Evolutionary conservation across 169 alveolate genomes (phyloP), one percentile per base, ranked within the genome.

Genomic region (Plasmodium reichenowi): DNA sequence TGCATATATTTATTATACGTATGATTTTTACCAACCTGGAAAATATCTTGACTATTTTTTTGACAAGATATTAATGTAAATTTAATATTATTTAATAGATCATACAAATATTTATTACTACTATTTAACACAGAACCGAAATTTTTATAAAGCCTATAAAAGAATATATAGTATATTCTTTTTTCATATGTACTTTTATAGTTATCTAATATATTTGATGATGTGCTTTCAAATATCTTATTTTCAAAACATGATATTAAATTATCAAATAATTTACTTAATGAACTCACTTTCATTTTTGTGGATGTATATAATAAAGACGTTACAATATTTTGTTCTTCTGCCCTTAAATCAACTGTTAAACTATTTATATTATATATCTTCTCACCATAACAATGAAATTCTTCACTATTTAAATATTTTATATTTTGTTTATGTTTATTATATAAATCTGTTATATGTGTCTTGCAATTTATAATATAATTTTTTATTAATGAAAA

Each of bases 311-410:
- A 78, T 20, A 78, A 12, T 50, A 78, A 66, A 29, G 89, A 22
- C n/a, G 74, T 78, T 24, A 78, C 80, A 12, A 78, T 66, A 52
- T 78, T 78, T 43, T 78, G 78, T 58, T 78, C 89, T 70, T 78
- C 89, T n/a, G 67, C 48, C 20, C 89, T 48, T 24, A 78, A 15
- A 78, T 78, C 89, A 22, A 78, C 78, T 13, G 47, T 17, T 66
- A 78, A 59, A 8, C 20, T 22, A 13, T 58, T 52, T 8, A 48
- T 24, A 45, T 50, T 3, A 29, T 29, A 48, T 29, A 47, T 47
- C 4, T 66, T 67, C 17, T 7, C 52, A 59, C 38, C 45, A 26
- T 66, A 63, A 63, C 70, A 64, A 48, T 48, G 67, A 56, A 78
- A 78, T 29, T 59, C 17, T 13, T 22, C 47, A 7, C 32, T 59